A percentile compares a stretch with the other conserved stretches of the same genome.
Evolutionary conservation across 2,329 filamentous ascomycete genomes (phyloP).

Genomic region (Botryotinia convoluta): DNA sequence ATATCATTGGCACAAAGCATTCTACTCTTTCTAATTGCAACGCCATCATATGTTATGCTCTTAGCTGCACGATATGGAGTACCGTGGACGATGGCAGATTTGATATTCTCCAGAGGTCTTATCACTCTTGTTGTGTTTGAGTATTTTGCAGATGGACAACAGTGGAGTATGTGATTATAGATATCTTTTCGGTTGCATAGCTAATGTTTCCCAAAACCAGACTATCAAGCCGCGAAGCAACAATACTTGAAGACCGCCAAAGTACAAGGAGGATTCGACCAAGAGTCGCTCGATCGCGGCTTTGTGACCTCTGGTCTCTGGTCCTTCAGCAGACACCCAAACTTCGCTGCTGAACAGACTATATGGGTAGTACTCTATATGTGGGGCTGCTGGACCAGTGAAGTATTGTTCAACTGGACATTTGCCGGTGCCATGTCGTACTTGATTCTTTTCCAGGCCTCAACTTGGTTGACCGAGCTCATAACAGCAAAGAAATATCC

Average conservation of each 20-base stretch:
- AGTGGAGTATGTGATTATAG: slow-evolving; percentile 64
- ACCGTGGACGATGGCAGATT: slow-evolving; percentile 52
- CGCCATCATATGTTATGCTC: slow-evolving; percentile 81
- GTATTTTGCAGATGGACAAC: slow-evolving; percentile 84
- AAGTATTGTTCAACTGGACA: slow-evolving; percentile 75
- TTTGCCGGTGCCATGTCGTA: slow-evolving; percentile 67
- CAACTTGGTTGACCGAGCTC: slow-evolving; percentile 81
- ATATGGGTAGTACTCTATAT: slow-evolving; percentile 88
- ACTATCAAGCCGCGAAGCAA: slow-evolving; percentile 78
- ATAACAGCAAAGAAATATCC: slow-evolving; percentile 81
- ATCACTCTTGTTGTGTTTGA: slow-evolving; percentile 62
- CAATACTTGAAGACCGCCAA: slow-evolving; percentile 71
- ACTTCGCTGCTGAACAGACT: slow-evolving; percentile 88
- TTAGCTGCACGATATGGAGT: slow-evolving; percentile 65
- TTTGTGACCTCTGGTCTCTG: slow-evolving; percentile 84
- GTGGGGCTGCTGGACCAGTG: slow-evolving; percentile 77
- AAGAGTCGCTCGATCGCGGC: slow-evolving; percentile 81
- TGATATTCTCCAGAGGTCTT: slow-evolving; percentile 53
- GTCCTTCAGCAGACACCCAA: slow-evolving; percentile 87
- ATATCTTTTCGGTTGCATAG: not conserved
- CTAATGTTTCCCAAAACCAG: slow-evolving; percentile 41
- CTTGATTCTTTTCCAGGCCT: slow-evolving; percentile 81
- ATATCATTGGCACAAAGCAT: slow-evolving; percentile 82
- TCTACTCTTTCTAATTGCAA: slow-evolving; percentile 73
- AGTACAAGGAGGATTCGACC: slow-evolving; percentile 61